Conservation (phyloP, 768 basidiomycete species). For the Phlebiopsis flavidoalba region DNA sequence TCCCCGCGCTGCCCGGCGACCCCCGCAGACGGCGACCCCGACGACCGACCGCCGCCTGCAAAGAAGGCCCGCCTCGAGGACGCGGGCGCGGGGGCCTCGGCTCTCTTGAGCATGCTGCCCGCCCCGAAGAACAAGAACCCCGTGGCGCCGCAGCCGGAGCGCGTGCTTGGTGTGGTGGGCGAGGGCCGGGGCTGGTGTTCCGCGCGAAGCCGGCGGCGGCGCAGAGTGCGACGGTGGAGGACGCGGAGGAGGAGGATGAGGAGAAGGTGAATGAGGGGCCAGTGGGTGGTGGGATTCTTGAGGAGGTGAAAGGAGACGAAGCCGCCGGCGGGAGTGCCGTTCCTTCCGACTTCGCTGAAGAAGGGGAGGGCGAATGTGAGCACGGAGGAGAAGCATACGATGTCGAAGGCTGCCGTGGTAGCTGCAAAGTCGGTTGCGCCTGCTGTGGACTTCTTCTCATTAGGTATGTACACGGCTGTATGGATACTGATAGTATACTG, state of each 20-base stretch:
- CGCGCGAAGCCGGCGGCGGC: conserved; percentile 25
- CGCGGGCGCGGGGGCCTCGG: conserved; percentile 53
- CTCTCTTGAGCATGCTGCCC: conserved; percentile 69
- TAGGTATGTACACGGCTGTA: conserved; percentile 37
- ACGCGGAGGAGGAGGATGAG: conserved; percentile 17
- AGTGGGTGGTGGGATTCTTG: conserved; percentile 11
- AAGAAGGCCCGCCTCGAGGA: conserved; percentile 50
- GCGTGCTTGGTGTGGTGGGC: conserved; percentile 62
- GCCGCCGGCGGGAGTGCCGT: conserved; percentile 28
- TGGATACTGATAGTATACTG: not conserved
- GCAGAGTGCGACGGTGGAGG: conserved; percentile 19
- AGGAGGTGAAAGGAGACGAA: conserved; percentile 11
- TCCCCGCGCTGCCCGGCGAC: conserved; percentile 41
- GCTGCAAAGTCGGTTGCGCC: conserved; percentile 26
- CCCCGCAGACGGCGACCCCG: conserved; percentile 35
- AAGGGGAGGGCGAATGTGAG: conserved; percentile 53
- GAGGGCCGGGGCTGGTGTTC: conserved; percentile 60
- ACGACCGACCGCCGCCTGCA: conserved; percentile 39
- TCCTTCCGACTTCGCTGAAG: conserved; percentile 54
- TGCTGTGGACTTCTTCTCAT: conserved; percentile 62
- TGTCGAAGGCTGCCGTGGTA: conserved; percentile 7
- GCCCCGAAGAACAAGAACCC: conserved; percentile 58
- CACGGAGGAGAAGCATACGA: conserved; percentile 23
- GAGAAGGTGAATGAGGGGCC: conserved; percentile 12
- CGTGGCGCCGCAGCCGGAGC: conserved; percentile 36